These are phyloP conservation scores for Lichtheimia corymbifera DNA, from an alignment of 371 early-diverging fungal genomes.

Conservation along the genomic window DNA sequence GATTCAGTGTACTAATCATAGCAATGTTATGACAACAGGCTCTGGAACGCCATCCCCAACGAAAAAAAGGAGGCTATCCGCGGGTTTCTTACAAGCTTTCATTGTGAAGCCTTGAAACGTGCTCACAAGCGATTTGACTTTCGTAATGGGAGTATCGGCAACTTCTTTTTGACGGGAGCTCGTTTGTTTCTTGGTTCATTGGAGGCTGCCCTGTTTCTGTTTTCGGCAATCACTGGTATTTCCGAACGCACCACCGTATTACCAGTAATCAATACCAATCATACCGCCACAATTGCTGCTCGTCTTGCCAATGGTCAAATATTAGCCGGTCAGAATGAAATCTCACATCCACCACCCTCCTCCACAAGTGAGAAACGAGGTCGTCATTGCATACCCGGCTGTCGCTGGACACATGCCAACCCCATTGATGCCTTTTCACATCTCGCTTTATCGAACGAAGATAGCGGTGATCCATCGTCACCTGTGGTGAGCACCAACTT, in stretches of 20 bases:
- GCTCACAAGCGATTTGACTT: slow-evolving; percentile 71
- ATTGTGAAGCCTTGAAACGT: slow-evolving; percentile 65
- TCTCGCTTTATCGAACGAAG: slow-evolving; percentile 28
- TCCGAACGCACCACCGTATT: slow-evolving; percentile 59
- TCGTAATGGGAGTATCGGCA: slow-evolving; percentile 73
- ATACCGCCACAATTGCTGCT: slow-evolving; percentile 65
- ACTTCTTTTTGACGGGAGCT: slow-evolving; percentile 75
- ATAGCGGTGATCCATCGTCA: slow-evolving; percentile 10
- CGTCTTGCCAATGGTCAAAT: slow-evolving; percentile 54
- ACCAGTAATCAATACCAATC: slow-evolving; percentile 64
- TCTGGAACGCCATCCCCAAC: slow-evolving; percentile 59
- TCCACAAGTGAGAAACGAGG: slow-evolving; percentile 12
- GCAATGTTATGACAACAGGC: slow-evolving; percentile 26
- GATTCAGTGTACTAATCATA: background rate
- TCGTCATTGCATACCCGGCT: slow-evolving; percentile 7
- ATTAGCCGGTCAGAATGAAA: slow-evolving; percentile 66
- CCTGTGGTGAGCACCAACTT: slow-evolving; percentile 35
- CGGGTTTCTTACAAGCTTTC: slow-evolving; percentile 67
- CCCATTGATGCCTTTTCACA: slow-evolving; percentile 53
- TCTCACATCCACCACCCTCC: slow-evolving; percentile 51
- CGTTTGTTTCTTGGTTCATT: slow-evolving; percentile 68
- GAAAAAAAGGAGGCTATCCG: slow-evolving; percentile 72
- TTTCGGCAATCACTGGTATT: slow-evolving; percentile 62
- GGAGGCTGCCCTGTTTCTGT: slow-evolving; percentile 70
- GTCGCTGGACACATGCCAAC: slow-evolving; percentile 25